Base-by-base conservation (phyloP, 139 green algal species). In the Ettlia oleoabundans region DNA sequence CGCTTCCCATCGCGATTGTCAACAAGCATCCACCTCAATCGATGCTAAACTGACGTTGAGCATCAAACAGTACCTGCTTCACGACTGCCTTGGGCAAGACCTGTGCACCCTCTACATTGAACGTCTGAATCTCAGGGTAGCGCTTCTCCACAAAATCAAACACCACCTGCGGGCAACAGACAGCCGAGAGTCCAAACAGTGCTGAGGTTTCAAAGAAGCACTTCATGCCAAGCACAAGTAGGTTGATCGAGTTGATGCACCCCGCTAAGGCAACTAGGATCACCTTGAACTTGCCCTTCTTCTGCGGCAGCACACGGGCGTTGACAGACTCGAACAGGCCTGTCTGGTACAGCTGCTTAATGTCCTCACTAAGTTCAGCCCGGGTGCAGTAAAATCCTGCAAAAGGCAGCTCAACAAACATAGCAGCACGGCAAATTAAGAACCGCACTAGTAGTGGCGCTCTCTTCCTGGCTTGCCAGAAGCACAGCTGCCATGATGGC, bases 261-360 rank as follows among this genome's bases (percentile, higher is more conserved):
- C n/a, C n/a, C n/a, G n/a, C n/a, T n/a, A n/a, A n/a, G n/a, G n/a
- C n/a, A n/a, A n/a, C n/a, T n/a, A n/a, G n/a, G n/a, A n/a, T n/a
- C 51, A 79, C 80, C 71, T 84, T 72, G 51, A 77, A 85, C 61
- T 87, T 83, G 67, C 82, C 73, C 66, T 90, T 90, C 37, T 81
- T 81, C 26, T 30, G 52, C 43, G 90, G 90, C 73, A 81, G 63
- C 40, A 95, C 91, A 9, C 87, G 81, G 1, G 84, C 90, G 53
- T 93, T 88, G 61, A 96, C 90, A 37, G 88, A 88, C 32, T 91
- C 85, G 76, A 95, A 96, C 55, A 95, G 87, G 2, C 88, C 89
- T 21, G 85, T 88, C 38, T 84, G 33, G n/a, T 91, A 82, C 3
- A 94, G 87, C 22, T 67, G 30, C 43, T 85, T 84, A 28, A 94